These are phyloP conservation scores for Theobroma grandiflorum DNA, from an alignment of 441 rosid genomes.

Conservation along the genomic window DNA sequence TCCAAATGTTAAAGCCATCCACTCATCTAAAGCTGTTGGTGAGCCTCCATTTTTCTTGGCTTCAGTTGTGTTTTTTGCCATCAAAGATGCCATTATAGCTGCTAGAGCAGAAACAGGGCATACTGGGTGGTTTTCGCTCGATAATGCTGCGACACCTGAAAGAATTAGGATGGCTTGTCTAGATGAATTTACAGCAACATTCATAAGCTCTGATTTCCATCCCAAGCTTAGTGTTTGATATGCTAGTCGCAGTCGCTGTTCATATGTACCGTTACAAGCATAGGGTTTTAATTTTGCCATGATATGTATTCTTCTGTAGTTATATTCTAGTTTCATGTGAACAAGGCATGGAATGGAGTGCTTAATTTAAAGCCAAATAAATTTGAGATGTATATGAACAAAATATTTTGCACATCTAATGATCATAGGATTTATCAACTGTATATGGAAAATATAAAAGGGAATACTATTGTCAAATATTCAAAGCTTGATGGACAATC, in stretches of 20 bases:
- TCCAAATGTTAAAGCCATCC: conserved; percentile 83
- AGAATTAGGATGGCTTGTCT: conserved; percentile 94
- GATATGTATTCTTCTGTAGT: background rate
- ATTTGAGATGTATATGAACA: background rate
- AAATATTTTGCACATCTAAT: background rate
- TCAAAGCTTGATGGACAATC: too few relatives aligned
- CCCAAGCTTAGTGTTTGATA: conserved; percentile 88
- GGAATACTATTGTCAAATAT: too few relatives aligned
- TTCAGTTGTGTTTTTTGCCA: conserved; percentile 83
- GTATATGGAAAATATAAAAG: too few relatives aligned
- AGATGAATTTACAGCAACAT: conserved; percentile 71
- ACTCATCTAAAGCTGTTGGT: conserved; percentile 95
- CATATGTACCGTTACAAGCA: background rate
- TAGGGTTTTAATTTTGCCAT: background rate
- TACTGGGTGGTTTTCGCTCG: conserved; percentile 83
- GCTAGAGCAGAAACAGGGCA: conserved; percentile 82
- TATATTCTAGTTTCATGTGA: background rate
- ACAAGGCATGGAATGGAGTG: background rate
- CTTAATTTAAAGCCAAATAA: background rate
- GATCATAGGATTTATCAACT: background rate
- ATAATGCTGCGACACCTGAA: conserved; percentile 94
- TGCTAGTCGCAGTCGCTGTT: background rate
- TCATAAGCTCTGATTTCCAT: conserved; percentile 50
- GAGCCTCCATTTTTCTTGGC: conserved; percentile 98
- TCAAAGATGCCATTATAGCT: conserved; percentile 84